These are phyloP conservation scores for Diaporthe citri DNA, from an alignment of 2,329 filamentous ascomycete genomes.

Conservation along the genomic window DNA sequence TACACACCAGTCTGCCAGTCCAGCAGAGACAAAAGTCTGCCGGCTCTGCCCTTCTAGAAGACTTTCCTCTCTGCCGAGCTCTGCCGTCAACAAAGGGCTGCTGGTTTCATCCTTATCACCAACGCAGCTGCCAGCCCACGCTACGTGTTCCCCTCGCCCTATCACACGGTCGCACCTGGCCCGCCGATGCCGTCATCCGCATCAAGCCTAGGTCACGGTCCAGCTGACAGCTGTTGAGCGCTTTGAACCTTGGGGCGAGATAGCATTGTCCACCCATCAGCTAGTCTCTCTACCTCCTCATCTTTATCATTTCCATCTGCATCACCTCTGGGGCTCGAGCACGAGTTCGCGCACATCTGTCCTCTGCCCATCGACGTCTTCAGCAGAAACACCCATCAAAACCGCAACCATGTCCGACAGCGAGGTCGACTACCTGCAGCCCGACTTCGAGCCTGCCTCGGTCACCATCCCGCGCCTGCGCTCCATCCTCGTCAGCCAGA, in stretches of 20 bases:
- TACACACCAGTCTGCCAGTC: background rate
- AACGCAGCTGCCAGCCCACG: conserved; percentile 8
- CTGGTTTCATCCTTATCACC: conserved; percentile 20
- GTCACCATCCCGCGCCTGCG: conserved; percentile 91
- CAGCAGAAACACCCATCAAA: background rate
- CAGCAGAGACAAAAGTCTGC: background rate
- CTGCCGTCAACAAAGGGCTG: conserved; percentile 16
- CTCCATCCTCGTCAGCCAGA: conserved; percentile 91
- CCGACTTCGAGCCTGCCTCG: conserved; percentile 85
- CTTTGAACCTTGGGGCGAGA: conserved; percentile 15
- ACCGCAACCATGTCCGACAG: conserved; percentile 68
- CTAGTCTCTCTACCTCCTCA: background rate
- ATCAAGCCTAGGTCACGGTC: conserved; percentile 21
- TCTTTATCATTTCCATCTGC: background rate
- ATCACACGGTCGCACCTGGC: conserved; percentile 24
- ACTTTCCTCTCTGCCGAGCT: background rate
- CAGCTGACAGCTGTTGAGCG: conserved; percentile 20
- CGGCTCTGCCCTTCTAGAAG: conserved; percentile 14
- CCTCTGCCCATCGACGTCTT: background rate
- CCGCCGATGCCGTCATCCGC: conserved; percentile 28
- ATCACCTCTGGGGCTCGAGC: background rate
- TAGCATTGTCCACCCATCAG: conserved; percentile 5
- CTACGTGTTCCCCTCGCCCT: conserved; percentile 8
- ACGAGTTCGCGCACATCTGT: background rate
- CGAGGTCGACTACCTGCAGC: conserved; percentile 86